A percentile compares a stretch with the other conserved stretches of the same genome.
phyloP scores from a whole-genome alignment of 2,329 filamentous ascomycete species.

The Neurospora crassa region DNA sequence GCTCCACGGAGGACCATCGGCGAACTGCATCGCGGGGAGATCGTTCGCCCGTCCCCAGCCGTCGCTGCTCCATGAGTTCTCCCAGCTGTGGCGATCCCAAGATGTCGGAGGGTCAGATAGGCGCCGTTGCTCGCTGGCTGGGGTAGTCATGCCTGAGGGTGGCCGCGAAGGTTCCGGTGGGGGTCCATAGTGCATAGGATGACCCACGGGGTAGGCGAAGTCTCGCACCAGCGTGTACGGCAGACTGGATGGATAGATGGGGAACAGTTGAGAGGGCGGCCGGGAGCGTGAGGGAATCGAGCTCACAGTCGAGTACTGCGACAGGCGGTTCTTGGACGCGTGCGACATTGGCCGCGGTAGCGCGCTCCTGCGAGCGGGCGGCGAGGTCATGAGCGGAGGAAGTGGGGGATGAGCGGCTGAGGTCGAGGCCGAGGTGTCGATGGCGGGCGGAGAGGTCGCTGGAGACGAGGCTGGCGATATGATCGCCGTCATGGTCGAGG shows the following conservation, averaged over 20 bases:
- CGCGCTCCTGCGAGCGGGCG: constrained; percentile 48
- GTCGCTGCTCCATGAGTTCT: constrained; percentile 36
- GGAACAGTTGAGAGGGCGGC: constrained; percentile 72
- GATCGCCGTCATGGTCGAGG: constrained; percentile 39
- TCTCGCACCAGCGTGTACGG: constrained; percentile 87
- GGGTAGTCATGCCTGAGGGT: constrained; percentile 75
- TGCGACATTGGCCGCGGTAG: constrained; percentile 62
- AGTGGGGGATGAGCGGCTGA: constrained; percentile 46
- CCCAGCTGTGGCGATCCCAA: constrained; percentile 63
- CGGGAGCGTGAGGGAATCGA: constrained; percentile 64
- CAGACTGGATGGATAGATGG: constrained; percentile 75
- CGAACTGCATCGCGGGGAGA: constrained; percentile 73
- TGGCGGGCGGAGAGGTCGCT: constrained; percentile 43
- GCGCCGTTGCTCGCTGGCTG: constrained; percentile 66
- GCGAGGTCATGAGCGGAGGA: constrained; percentile 48
- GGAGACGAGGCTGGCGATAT: constrained; percentile 49
- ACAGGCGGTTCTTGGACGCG: constrained; percentile 71
- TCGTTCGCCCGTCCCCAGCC: constrained; percentile 56
- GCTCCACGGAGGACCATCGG: constrained; percentile 84
- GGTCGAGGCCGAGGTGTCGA: constrained; percentile 32
- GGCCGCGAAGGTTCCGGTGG: constrained; percentile 61
- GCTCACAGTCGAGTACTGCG: constrained; percentile 63
- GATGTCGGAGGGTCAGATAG: constrained; percentile 72
- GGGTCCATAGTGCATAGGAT: constrained; percentile 92
- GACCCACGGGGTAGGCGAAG: constrained; percentile 77